Conservation (phyloP, 495 filamentous ascomycete genomes). For the Aspergillus nidulans region DNA sequence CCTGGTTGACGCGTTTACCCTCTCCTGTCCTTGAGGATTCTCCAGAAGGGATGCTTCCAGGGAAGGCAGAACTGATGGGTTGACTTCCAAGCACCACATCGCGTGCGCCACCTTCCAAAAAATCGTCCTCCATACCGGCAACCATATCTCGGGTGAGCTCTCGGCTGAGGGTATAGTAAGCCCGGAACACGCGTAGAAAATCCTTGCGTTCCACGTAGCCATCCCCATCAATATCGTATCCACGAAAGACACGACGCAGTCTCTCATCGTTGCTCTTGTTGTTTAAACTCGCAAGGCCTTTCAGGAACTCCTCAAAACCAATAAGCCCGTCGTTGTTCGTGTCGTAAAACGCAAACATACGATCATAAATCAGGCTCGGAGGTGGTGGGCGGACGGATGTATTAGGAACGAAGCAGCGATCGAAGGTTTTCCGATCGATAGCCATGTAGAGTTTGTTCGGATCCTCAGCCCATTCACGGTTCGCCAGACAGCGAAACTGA, state of each 20-base stretch:
- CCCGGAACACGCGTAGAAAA: slow-evolving; percentile 86
- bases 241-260: slow-evolving; percentile 71
- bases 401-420: slow-evolving; percentile 81
- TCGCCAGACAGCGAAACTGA: slow-evolving; percentile 90
- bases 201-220: slow-evolving; percentile 84
- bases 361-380: slow-evolving; percentile 88
- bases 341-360: slow-evolving; percentile 96
- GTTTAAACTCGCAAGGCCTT: slow-evolving; percentile 76
- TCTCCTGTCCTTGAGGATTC: slow-evolving; percentile 55
- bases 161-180: slow-evolving; percentile 81
- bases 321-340: slow-evolving; percentile 83
- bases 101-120: slow-evolving; percentile 66
- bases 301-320: slow-evolving; percentile 88
- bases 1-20: slow-evolving; percentile 55
- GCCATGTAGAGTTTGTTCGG: slow-evolving; percentile 71
- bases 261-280: slow-evolving; percentile 62
- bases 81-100: slow-evolving; percentile 71
- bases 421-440: slow-evolving; percentile 87
- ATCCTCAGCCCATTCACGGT: slow-evolving; percentile 78
- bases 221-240: slow-evolving; percentile 88
- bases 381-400: slow-evolving; percentile 68
- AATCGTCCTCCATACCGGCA: slow-evolving; percentile 74
- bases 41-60: slow-evolving; percentile 57
- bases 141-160: slow-evolving; percentile 82
- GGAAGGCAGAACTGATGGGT: slow-evolving; percentile 71